Conservation (phyloP, 75 land plant genomes). For the Pinus albicaulis region DNA sequence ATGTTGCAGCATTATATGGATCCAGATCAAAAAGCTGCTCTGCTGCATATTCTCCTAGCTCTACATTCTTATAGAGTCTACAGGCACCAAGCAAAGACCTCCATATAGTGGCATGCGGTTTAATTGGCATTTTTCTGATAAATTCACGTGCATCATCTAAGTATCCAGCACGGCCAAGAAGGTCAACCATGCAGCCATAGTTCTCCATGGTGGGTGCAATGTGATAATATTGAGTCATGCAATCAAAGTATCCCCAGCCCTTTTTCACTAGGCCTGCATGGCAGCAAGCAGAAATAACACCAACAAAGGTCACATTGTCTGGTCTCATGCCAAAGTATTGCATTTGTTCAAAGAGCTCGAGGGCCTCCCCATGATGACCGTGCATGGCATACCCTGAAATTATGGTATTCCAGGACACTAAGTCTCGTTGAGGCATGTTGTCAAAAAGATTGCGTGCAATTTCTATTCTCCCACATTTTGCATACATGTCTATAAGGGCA, state of each 20-base stretch:
- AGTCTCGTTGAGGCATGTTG: conserved; percentile 16
- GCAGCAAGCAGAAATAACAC: background rate
- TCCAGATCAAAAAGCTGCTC: background rate
- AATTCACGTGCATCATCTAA: conserved; percentile 9
- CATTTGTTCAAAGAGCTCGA: background rate
- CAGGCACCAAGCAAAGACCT: conserved; percentile 6
- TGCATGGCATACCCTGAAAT: conserved; percentile 29
- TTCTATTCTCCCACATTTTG: conserved; percentile 36
- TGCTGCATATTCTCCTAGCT: background rate
- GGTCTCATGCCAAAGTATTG: background rate
- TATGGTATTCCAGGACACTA: conserved; percentile 36
- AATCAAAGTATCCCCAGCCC: background rate
- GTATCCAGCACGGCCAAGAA: conserved; percentile 8
- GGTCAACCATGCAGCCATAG: conserved; percentile 11
- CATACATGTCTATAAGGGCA: conserved; percentile 42
- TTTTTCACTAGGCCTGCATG: background rate
- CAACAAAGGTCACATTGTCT: background rate
- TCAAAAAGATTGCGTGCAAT: conserved; percentile 16
- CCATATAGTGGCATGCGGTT: conserved; percentile 7
- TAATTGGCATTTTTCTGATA: background rate
- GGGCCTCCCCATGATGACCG: conserved; percentile 9
- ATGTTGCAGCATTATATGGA: background rate
- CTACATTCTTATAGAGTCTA: background rate
- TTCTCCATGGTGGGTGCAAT: background rate
- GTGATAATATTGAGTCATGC: background rate